Evolutionary conservation across 192 early-diverging fungal genomes (phyloP).

Genomic region (Entomortierella lignicola): DNA sequence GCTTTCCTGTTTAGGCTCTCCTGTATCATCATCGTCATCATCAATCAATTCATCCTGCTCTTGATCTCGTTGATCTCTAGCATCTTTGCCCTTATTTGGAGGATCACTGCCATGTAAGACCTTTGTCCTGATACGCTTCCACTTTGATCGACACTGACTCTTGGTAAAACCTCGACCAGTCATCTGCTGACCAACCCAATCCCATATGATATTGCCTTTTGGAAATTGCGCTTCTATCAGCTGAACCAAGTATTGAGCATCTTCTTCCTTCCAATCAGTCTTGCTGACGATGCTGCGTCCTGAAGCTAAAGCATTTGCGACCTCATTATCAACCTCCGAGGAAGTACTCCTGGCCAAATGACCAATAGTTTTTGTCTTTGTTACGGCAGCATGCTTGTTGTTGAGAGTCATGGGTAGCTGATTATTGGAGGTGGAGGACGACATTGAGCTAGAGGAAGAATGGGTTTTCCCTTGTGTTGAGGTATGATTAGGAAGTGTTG

Average conservation of each 20-base stretch:
- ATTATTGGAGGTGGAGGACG: slow-evolving; percentile 18
- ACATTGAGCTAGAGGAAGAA: slow-evolving; percentile 35
- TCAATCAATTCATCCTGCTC: slow-evolving; percentile 44
- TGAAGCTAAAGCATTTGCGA: slow-evolving; percentile 43
- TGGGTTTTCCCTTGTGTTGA: slow-evolving; percentile 12
- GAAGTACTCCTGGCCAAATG: slow-evolving; percentile 46
- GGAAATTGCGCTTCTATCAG: slow-evolving; percentile 50
- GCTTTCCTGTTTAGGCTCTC: slow-evolving; percentile 4
- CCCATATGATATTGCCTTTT: slow-evolving; percentile 56
- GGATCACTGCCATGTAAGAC: slow-evolving; percentile 34
- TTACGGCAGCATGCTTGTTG: slow-evolving; percentile 28
- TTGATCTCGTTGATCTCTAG: slow-evolving; percentile 8
- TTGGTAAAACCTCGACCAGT: slow-evolving; percentile 40
- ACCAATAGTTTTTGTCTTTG: slow-evolving; percentile 45
- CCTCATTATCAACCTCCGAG: slow-evolving; percentile 48
- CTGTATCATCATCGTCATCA: slow-evolving; percentile 31
- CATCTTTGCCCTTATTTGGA: slow-evolving; percentile 28
- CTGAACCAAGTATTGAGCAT: slow-evolving; percentile 40
- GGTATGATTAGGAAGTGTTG: background rate
- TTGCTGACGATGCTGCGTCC: slow-evolving; percentile 51
- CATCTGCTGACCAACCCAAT: slow-evolving; percentile 56
- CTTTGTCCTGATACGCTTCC: slow-evolving; percentile 52
- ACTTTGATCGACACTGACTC: slow-evolving; percentile 50
- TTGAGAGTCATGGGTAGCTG: slow-evolving; percentile 10
- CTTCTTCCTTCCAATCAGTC: slow-evolving; percentile 55